These are phyloP conservation scores for Stephania japonica DNA, from an alignment of 164 flowering plant genomes.

Conservation along the genomic window DNA sequence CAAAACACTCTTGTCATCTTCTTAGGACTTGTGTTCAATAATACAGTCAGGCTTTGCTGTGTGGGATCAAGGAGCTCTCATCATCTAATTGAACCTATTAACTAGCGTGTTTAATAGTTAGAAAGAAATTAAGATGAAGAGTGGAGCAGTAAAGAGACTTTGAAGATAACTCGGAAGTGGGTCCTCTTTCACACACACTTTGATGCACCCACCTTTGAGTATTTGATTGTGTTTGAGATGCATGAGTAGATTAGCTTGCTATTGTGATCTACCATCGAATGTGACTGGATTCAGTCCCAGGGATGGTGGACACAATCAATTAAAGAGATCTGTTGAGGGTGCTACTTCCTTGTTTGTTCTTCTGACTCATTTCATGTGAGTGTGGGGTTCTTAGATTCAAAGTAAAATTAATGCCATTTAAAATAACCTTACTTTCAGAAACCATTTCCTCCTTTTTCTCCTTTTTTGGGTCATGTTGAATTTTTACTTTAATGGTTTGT, in stretches of 20 bases:
- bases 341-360: constrained; percentile 11
- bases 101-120: no score
- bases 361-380: constrained; percentile 53
- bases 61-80: neutral
- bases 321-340: constrained; percentile 20
- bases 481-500: neutral
- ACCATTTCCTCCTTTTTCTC: neutral
- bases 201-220: neutral
- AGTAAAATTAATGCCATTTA: constrained; percentile 17
- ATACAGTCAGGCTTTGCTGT: neutral
- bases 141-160: no score
- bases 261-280: neutral
- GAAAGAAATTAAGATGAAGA: neutral
- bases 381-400: constrained; percentile 32
- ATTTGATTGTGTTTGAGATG: no score
- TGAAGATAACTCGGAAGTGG: no score
- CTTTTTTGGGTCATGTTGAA: neutral
- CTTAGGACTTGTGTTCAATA: constrained; percentile 2
- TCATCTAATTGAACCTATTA: no score
- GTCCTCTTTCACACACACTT: neutral
- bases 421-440: constrained; percentile 21
- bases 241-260: neutral
- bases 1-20: neutral
- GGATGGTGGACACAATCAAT: constrained; percentile 4
- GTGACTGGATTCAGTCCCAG: neutral